Conservation (phyloP, 1,284 basidiomycete genomes). For the Limonomyces culmigenus region DNA sequence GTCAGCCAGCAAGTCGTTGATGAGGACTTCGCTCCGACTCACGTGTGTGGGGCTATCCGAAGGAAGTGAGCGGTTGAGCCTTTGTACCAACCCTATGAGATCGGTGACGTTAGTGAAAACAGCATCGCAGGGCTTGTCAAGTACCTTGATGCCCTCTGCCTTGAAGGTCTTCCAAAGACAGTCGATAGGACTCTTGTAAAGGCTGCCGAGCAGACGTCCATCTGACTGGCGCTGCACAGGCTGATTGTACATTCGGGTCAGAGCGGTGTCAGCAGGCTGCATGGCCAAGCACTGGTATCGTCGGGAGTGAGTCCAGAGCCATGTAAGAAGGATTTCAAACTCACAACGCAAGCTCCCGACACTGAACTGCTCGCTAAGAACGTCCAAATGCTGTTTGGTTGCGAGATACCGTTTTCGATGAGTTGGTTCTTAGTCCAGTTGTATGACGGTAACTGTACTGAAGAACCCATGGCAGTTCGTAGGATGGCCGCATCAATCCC, state of each 20-base stretch:
- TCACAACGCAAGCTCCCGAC: conserved; percentile 82
- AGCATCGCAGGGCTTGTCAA: too few species aligned
- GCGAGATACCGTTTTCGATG: conserved; percentile 43
- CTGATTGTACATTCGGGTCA: conserved; percentile 96
- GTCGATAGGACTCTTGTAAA: conserved; percentile 88
- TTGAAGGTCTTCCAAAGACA: conserved; percentile 94
- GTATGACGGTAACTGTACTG: conserved; percentile 90
- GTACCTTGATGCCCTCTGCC: conserved; percentile 77
- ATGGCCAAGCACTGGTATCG: conserved; percentile 61
- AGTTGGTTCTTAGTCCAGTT: conserved; percentile 80
- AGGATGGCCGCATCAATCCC: conserved; percentile 91
- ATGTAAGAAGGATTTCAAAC: conserved; percentile 13
- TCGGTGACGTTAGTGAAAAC: background rate
- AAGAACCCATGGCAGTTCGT: conserved; percentile 87
- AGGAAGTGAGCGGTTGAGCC: conserved; percentile 86
- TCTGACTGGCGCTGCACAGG: conserved; percentile 59
- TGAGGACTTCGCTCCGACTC: conserved; percentile 13
- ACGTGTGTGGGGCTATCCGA: conserved; percentile 88
- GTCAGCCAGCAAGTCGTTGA: conserved; percentile 3
- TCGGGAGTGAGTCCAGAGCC: conserved; percentile 4
- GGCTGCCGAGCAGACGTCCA: conserved; percentile 57
- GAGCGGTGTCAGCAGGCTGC: conserved; percentile 79
- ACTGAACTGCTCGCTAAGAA: conserved; percentile 81
- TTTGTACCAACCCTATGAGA: conserved; percentile 12
- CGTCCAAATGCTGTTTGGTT: conserved; percentile 67